Evolutionary conservation across 1,139 yeast genomes (phyloP).

Genomic region (Debaryomyces udenii): DNA sequence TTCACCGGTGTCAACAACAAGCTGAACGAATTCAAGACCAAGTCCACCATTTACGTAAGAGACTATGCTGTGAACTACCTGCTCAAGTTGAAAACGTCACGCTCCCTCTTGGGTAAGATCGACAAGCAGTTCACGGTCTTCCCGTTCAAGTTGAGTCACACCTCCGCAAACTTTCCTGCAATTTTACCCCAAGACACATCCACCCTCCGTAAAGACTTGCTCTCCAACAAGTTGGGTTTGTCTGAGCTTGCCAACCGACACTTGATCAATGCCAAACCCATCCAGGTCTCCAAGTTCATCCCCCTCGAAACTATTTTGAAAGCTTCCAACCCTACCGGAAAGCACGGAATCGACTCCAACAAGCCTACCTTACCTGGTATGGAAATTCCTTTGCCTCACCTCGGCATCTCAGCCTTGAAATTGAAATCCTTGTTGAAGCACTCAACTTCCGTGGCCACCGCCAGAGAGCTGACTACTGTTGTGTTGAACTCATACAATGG

Average conservation of each 20-base stretch:
- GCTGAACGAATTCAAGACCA: slow-evolving; percentile 53
- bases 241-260: slow-evolving; percentile 82
- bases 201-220: slow-evolving; percentile 53
- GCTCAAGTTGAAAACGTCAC: slow-evolving; percentile 73
- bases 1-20: slow-evolving; percentile 64
- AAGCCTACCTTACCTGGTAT: slow-evolving; percentile 72
- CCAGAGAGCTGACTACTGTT: slow-evolving; percentile 80
- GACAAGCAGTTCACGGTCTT: slow-evolving; percentile 80
- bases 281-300: slow-evolving; percentile 69
- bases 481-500: slow-evolving; percentile 29
- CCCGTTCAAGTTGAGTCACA: slow-evolving; percentile 82
- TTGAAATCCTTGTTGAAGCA: slow-evolving; percentile 62
- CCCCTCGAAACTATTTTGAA: slow-evolving; percentile 68
- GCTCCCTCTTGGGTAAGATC: slow-evolving; percentile 68
- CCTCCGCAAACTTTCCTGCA: slow-evolving; percentile 63
- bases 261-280: slow-evolving; percentile 74
- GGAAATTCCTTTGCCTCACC: slow-evolving; percentile 71
- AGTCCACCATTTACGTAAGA: slow-evolving; percentile 77
- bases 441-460: slow-evolving; percentile 48
- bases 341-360: slow-evolving; percentile 63
- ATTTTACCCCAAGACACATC: slow-evolving; percentile 40
- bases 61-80: slow-evolving; percentile 82
- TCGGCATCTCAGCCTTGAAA: slow-evolving; percentile 68
- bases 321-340: slow-evolving; percentile 64
- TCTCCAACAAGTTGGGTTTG: slow-evolving; percentile 72